Evolutionary conservation across 345 rosid genomes (phyloP).

Genomic region (Capsella bursapastoris): DNA sequence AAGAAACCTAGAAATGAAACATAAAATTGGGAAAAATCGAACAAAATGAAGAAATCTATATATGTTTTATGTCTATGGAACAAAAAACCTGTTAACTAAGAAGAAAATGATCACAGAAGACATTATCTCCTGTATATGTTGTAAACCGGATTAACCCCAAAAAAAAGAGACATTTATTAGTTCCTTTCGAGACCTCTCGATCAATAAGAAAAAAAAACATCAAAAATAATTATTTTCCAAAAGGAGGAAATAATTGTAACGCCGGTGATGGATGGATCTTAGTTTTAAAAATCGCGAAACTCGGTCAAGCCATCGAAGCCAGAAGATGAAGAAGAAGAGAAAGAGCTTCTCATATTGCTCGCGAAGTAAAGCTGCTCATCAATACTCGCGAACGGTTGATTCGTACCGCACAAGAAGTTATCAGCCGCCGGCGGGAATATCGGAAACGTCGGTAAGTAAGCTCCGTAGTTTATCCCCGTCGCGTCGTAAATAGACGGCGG

Average conservation of each 20-base stretch:
- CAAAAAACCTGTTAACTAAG: no score
- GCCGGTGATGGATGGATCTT: no score
- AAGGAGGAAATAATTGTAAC: not conserved
- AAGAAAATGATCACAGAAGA: no score
- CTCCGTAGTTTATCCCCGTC: constrained; percentile 33
- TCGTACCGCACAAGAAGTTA: constrained; percentile 44
- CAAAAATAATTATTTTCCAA: no score
- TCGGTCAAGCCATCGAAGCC: constrained; percentile 48
- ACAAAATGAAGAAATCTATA: no score
- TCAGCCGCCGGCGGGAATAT: constrained; percentile 52
- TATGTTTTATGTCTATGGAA: no score
- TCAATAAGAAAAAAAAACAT: not conserved
- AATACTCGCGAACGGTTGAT: constrained; percentile 51
- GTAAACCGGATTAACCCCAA: no score
- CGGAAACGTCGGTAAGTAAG: constrained; percentile 53
- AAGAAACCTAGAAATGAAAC: no score
- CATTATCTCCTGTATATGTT: no score
- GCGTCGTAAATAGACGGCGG: constrained; percentile 25
- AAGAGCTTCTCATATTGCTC: constrained; percentile 54
- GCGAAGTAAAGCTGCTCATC: constrained; percentile 56
- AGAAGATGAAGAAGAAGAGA: constrained; percentile 52
- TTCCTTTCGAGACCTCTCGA: no score
- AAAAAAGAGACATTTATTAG: no score
- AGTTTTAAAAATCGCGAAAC: constrained; percentile 47
- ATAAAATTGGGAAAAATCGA: no score